These are phyloP conservation scores for Plenodomus biglobosus DNA, from an alignment of 2,329 filamentous ascomycete species.

Conservation along the genomic window DNA sequence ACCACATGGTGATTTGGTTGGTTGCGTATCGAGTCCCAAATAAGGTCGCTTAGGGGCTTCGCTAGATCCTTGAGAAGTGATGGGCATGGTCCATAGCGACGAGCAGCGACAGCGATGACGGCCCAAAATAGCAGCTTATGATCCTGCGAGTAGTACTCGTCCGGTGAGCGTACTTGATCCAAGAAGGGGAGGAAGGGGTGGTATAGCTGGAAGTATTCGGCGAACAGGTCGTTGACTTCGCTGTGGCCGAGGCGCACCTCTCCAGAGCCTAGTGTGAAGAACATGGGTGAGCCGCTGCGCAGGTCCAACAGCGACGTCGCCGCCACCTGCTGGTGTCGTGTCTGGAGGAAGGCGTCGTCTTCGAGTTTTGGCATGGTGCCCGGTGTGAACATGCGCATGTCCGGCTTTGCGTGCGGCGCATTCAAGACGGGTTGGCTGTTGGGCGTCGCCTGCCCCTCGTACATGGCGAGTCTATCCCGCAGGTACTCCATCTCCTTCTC, in stretches of 20 bases:
- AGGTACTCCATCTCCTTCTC: slow-evolving; percentile 72
- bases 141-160: slow-evolving; percentile 72
- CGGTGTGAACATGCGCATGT: slow-evolving; percentile 26
- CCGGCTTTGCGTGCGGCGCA: slow-evolving; percentile 25
- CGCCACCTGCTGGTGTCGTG: slow-evolving; percentile 43
- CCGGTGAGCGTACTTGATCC: slow-evolving; percentile 65
- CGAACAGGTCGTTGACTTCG: slow-evolving; percentile 61
- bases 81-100: slow-evolving; percentile 66
- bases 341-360: slow-evolving; percentile 41
- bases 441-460: slow-evolving; percentile 55
- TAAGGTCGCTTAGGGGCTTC: slow-evolving; percentile 64
- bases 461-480: slow-evolving; percentile 60
- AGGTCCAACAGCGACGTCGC: slow-evolving; percentile 46
- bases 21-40: slow-evolving; percentile 78
- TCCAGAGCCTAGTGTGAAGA: slow-evolving; percentile 60
- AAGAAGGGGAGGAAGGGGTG: slow-evolving; percentile 79
- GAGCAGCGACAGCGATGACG: slow-evolving; percentile 72
- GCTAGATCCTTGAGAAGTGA: slow-evolving; percentile 68
- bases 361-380: slow-evolving; percentile 28
- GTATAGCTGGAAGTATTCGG: slow-evolving; percentile 73
- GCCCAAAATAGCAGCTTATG: slow-evolving; percentile 85
- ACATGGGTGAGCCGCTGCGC: slow-evolving; percentile 54
- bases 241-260: slow-evolving; percentile 48
- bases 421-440: slow-evolving; percentile 29
- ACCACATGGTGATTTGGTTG: slow-evolving; percentile 79